Evolutionary conservation across 2,329 filamentous ascomycete genomes (phyloP), one percentile per base, ranked within the genome.

Genomic region (Talaromyces sp.): DNA sequence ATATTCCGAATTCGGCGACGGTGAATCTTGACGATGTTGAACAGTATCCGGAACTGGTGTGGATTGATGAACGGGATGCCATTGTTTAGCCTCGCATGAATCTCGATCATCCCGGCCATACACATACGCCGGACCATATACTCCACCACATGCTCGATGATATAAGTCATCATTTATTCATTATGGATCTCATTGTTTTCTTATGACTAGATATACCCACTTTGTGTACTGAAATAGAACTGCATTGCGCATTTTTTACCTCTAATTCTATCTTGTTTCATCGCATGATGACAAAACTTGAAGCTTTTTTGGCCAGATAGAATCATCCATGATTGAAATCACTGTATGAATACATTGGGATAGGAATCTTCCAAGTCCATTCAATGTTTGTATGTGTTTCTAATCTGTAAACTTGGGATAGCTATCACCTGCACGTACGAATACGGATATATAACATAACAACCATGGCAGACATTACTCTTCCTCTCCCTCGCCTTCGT

Each of bases 121-220:
- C 8, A 13, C 25, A 45, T 31, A 33, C n/a, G 3, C 25, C 19
- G 8, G 45, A 33, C 10, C 10, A 15, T 48, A 33, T 19, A 4
- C 28, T 3, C 6, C 28, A 33, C 25, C 40, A 43, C 17, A 2
- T 48, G 1, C 28, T 48, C n/a, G n/a, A 48, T 48, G n/a, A 33
- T 48, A 21, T 36, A 10, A 52, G n/a, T 9, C 17, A 39, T 52
- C 22, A 15, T 15, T 17, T 17, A 39, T 25, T 28, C 45, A 11
- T 52, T 37, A 8, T 39, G 48, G 48, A 39, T 17, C 19, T 50
- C 21, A 39, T 50, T 56, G 54, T 41, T 56, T 50, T 50, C 25
- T 50, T 50, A 56, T 36, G 54, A 56, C 45, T 56, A 56, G 54
- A 56, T 56, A 56, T 56, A 56, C 54, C 54, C 54, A 56, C 50